phyloP scores from a whole-genome alignment of 768 basidiomycete species.

The Epithele typhae region DNA sequence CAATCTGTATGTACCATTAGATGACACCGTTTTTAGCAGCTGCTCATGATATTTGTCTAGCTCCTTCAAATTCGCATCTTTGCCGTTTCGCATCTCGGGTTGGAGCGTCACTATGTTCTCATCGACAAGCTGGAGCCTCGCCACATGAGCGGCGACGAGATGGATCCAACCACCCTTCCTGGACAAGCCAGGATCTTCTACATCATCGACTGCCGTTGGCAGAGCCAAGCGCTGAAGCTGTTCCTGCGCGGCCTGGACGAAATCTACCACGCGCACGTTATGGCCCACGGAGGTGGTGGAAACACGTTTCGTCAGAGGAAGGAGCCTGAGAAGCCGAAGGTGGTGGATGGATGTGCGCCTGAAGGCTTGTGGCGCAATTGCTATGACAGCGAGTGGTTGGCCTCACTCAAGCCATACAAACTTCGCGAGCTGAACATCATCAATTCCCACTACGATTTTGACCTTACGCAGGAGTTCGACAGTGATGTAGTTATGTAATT shows the following conservation, averaged over 20 bases:
- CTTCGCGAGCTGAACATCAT: neutral
- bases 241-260: slow-evolving; percentile 5
- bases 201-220: slow-evolving; percentile 5
- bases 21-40: too few species aligned
- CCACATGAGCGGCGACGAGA: slow-evolving; percentile 10
- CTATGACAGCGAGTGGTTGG: slow-evolving; percentile 1
- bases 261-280: neutral
- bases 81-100: neutral
- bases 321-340: neutral
- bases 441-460: slow-evolving; percentile 4
- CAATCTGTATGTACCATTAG: too few species aligned
- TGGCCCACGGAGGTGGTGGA: neutral
- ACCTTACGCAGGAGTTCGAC: too few species aligned
- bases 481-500: too few species aligned
- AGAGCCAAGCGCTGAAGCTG: neutral
- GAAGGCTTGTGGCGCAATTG: slow-evolving; percentile 6
- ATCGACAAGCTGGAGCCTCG: neutral
- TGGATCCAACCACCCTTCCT: neutral
- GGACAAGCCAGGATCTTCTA: slow-evolving; percentile 1
- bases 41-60: neutral
- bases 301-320: neutral
- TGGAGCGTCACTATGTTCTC: neutral
- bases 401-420: neutral
- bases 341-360: slow-evolving; percentile 1
- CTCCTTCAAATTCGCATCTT: neutral